Evolutionary conservation across 2,329 filamentous ascomycete genomes (phyloP).

Genomic region (Penicillium polonicum): DNA sequence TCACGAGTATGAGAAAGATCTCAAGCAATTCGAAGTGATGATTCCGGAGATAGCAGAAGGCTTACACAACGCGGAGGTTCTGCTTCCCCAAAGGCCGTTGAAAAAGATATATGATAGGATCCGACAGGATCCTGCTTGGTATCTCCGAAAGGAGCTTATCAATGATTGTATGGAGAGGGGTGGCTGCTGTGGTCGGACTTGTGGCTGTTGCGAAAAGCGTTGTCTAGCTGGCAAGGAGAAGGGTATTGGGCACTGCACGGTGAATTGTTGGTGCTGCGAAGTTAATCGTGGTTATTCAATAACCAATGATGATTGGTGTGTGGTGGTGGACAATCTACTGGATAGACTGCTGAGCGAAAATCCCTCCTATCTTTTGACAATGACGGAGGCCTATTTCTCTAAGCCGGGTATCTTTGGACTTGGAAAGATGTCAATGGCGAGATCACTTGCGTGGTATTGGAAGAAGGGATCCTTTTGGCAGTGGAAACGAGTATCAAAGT

Average conservation of each 20-base stretch:
- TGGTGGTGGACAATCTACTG: too few species aligned
- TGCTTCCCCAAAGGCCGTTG: neutral
- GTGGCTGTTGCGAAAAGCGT: neutral
- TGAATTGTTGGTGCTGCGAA: neutral
- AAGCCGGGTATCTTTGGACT: neutral
- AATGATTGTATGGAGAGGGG: neutral
- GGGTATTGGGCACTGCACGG: neutral
- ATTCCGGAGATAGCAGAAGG: neutral
- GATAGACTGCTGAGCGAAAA: neutral
- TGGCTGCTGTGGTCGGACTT: neutral
- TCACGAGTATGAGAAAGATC: neutral
- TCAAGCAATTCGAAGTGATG: neutral
- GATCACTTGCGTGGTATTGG: neutral
- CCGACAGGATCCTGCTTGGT: neutral
- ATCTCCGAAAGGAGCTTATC: neutral
- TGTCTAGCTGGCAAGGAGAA: neutral
- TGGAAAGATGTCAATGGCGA: neutral
- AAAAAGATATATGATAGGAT: neutral
- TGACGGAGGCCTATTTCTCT: neutral
- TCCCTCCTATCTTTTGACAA: neutral
- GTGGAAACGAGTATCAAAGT: neutral
- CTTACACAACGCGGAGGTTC: neutral
- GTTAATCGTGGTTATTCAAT: neutral
- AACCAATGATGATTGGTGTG: fast-evolving
- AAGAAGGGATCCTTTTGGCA: neutral